Base-by-base conservation (phyloP, 805 yeast species). In the Kodamaea jinghongensis region DNA sequence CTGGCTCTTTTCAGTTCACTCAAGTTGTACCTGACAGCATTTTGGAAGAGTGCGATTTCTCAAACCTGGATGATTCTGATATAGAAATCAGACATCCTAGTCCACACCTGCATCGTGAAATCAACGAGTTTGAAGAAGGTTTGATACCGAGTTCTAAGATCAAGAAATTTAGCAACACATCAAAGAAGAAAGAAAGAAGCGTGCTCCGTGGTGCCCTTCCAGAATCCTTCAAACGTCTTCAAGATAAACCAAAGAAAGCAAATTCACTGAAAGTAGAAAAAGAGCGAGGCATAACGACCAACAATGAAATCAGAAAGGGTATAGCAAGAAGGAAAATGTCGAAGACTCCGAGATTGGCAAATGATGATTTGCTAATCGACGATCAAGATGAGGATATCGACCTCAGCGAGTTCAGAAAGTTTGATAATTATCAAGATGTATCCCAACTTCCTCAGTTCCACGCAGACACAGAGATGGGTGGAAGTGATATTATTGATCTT, bases 191-290 rank as follows among this genome's bases (percentile, higher is more conserved):
- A 39, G 62, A 62, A 31, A 62, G 54, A 32, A 56, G 53, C 28
- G 56, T 65, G 8, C 47, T 67, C 4, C 43, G 55, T 22, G 73
- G 73, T 0, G 64, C 60, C 1, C 48, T 67, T 10, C 73, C 73
- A 0, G 72, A 66, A 38, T 67, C 71, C 3, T 65, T 70, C 4
- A 66, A 61, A 41, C 42, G 69, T 15, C 47, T 65, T 6, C 52
- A 48, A 10, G 64, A 53, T 34, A 54, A 54, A 30, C 42, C 45
- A 17, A 48, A 29, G 26, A 45, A 42, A 12, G 30, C 26, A 13
- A 41, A 17, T n/a, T n/a, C 23, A 20, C 8, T 8, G 23, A 6
- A 20, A 6, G 7, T 20, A 6, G 23, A 12, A 17, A 17, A 11
- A 9, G 28, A 17, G 31, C 23, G 8, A 16, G 38, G 4, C 34